Percentiles rank a stretch among this genome's conserved stretches.
Conservation (phyloP, 176 grass and related monocot genomes). For the Cenchrus purpureus region DNA sequence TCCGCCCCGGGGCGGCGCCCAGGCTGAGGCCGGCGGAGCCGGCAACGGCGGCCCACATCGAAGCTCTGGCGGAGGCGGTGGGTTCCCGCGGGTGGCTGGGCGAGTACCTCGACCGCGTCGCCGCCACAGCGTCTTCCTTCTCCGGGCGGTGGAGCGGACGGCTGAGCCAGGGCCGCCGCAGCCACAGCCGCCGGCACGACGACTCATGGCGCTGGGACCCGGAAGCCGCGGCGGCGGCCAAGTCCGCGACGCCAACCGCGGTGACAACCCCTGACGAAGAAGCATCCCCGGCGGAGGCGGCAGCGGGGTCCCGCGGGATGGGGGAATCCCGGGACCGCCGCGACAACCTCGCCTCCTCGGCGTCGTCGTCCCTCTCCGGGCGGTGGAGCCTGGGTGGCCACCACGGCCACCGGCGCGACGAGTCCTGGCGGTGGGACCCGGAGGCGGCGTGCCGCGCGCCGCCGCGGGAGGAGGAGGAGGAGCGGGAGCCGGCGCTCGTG, state of each 20-base stretch:
- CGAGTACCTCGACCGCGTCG: conserved; percentile 78
- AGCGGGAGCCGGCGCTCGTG: conserved; percentile 47
- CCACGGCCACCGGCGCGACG: conserved; percentile 49
- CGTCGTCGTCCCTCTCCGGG: conserved; percentile 64
- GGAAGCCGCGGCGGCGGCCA: conserved; percentile 38
- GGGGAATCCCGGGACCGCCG: conserved; percentile 71
- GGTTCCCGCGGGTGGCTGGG: conserved; percentile 71
- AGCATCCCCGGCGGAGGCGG: conserved; percentile 46
- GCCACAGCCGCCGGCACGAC: conserved; percentile 40
- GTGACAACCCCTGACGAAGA: conserved; percentile 43
- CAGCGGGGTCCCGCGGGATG: conserved; percentile 45
- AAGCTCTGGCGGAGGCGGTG: conserved; percentile 65
- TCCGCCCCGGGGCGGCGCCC: conserved; percentile 27
- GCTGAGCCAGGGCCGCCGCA: conserved; percentile 52
- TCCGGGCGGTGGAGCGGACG: conserved; percentile 71
- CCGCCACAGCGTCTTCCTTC: conserved; percentile 59
- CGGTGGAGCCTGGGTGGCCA: conserved; percentile 57
- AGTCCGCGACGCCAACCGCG: background rate
- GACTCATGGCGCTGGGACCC: conserved; percentile 61
- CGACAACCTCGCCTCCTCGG: conserved; percentile 50
- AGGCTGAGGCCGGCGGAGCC: conserved; percentile 5
- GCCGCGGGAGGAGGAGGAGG: conserved; percentile 30
- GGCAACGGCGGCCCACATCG: conserved; percentile 21
- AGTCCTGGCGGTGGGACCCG: conserved; percentile 58
- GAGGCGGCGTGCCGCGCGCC: conserved; percentile 37